Evolutionary conservation across 2,329 filamentous ascomycete genomes (phyloP).

Genomic region (Talaromyces rugulosus): DNA sequence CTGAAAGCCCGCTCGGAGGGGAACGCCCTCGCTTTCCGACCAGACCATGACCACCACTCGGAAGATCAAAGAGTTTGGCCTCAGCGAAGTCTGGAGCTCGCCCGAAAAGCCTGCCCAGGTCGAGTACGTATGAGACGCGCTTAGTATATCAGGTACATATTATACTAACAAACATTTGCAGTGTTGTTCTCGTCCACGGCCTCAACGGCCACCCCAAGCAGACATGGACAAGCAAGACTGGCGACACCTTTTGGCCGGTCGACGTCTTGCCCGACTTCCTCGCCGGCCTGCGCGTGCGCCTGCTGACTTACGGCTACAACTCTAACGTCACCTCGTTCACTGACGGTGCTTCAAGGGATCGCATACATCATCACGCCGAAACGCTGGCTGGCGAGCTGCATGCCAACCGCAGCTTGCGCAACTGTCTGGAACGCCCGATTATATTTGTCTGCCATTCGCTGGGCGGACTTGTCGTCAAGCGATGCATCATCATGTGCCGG

Average conservation of each 20-base stretch:
- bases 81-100: conserved; percentile 39
- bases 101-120: conserved; percentile 32
- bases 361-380: conserved; percentile 68
- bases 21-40: not conserved
- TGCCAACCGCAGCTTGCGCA: conserved; percentile 53
- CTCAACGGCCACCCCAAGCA: conserved; percentile 62
- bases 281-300: conserved; percentile 54
- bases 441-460: conserved; percentile 73
- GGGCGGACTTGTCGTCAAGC: conserved; percentile 68
- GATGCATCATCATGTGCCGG: conserved; percentile 63
- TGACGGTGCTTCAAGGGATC: conserved; percentile 57
- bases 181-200: conserved; percentile 67
- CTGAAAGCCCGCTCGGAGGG: not conserved
- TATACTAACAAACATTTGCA: conserved; percentile 3
- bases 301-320: conserved; percentile 72
- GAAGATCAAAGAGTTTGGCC: conserved; percentile 35
- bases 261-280: conserved; percentile 63
- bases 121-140: conserved; percentile 23
- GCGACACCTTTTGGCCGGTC: conserved; percentile 62
- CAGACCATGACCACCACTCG: conserved; percentile 10
- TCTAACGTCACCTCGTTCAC: conserved; percentile 56
- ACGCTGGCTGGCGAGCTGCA: conserved; percentile 61
- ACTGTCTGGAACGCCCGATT: conserved; percentile 60
- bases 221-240: conserved; percentile 54
- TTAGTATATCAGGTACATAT: no score